phyloP scores from a whole-genome alignment of 495 filamentous ascomycete genomes.

The Aspergillus sparsus region DNA sequence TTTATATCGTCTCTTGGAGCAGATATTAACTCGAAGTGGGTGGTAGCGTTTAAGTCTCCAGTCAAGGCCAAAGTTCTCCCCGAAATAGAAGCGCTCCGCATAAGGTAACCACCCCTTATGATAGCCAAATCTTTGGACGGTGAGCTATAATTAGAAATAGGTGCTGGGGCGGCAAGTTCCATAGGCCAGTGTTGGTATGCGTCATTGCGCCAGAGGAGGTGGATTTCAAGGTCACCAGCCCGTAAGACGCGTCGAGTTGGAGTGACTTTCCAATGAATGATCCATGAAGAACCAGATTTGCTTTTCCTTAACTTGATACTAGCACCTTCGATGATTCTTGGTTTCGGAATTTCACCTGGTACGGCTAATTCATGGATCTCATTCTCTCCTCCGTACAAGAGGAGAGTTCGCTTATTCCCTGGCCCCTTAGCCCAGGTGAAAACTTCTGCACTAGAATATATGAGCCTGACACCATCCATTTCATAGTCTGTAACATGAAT shows the following conservation, averaged over 20 bases:
- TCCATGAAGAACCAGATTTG: slow-evolving; percentile 32
- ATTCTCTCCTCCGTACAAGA: slow-evolving; percentile 64
- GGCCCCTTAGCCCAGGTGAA: slow-evolving; percentile 60
- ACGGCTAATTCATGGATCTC: slow-evolving; percentile 66
- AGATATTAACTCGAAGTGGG: slow-evolving; percentile 10
- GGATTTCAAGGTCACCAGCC: slow-evolving; percentile 51
- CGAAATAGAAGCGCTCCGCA: slow-evolving; percentile 4
- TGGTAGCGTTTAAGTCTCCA: slow-evolving; percentile 12
- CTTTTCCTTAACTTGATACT: slow-evolving; percentile 29
- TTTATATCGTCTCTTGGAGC: not conserved
- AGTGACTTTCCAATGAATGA: slow-evolving; percentile 54
- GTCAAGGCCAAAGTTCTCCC: not conserved
- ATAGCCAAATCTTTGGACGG: slow-evolving; percentile 8
- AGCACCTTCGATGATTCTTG: slow-evolving; percentile 27
- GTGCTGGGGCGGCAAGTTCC: slow-evolving; percentile 26
- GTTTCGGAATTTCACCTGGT: slow-evolving; percentile 26
- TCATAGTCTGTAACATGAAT: slow-evolving; percentile 69
- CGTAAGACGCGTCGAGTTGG: slow-evolving; percentile 45
- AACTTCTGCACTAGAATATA: slow-evolving; percentile 73
- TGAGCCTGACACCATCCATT: slow-evolving; percentile 53
- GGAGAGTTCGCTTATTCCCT: slow-evolving; percentile 53
- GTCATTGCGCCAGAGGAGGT: slow-evolving; percentile 55
- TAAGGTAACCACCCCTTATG: slow-evolving; percentile 8
- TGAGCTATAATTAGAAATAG: not conserved
- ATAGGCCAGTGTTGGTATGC: slow-evolving; percentile 68